These are phyloP conservation scores for Immersiporthe knoxdaviesiana DNA, from an alignment of 2,329 filamentous ascomycete genomes.

Conservation along the genomic window DNA sequence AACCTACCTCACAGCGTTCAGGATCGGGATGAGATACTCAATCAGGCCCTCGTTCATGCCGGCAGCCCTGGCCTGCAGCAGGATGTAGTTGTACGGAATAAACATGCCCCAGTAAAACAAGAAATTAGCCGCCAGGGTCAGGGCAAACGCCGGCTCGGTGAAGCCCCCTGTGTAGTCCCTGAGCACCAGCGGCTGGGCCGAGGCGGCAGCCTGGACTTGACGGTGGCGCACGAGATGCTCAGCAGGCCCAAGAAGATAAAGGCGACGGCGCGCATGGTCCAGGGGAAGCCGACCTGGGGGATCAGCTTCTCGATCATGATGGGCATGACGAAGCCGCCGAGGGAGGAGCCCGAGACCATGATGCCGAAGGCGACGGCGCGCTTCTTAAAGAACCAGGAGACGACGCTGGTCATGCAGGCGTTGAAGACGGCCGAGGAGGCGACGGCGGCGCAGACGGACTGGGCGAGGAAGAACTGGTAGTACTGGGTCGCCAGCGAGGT, in stretches of 20 bases:
- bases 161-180: conserved; percentile 52
- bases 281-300: conserved; percentile 47
- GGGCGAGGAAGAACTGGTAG: conserved; percentile 47
- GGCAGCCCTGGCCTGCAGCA: conserved; percentile 50
- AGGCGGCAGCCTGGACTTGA: conserved; percentile 42
- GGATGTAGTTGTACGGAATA: conserved; percentile 57
- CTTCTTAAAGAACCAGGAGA: conserved; percentile 52
- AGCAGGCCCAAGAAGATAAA: conserved; percentile 44
- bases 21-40: conserved; percentile 57
- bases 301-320: conserved; percentile 60
- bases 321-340: conserved; percentile 59
- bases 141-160: conserved; percentile 47
- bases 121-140: conserved; percentile 52
- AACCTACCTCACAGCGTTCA: conserved; percentile 55
- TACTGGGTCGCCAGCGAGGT: conserved; percentile 49
- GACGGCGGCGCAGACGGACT: conserved; percentile 40
- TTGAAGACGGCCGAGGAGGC: conserved; percentile 43
- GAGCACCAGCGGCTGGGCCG: conserved; percentile 46
- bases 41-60: conserved; percentile 47
- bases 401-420: conserved; percentile 40
- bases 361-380: conserved; percentile 54
- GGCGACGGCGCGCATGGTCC: conserved; percentile 43
- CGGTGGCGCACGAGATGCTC: conserved; percentile 36
- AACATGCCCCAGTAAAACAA: conserved; percentile 61
- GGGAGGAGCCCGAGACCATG: conserved; percentile 50